These are phyloP conservation scores for Boletus sensibilis DNA, from an alignment of 768 basidiomycete species.

Conservation along the genomic window DNA sequence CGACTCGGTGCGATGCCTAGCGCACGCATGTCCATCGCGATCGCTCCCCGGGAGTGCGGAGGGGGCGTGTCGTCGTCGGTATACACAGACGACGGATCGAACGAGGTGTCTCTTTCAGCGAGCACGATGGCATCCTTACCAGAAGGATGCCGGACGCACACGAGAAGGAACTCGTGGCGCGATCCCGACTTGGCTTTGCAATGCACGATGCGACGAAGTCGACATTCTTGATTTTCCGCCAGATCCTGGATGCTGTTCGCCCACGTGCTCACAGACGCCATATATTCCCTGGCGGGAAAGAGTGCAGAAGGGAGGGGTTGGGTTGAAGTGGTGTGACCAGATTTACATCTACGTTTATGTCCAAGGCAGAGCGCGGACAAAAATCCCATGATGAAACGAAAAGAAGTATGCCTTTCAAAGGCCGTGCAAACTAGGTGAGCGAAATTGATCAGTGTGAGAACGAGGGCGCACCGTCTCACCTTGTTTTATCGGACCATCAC, in stretches of 20 bases:
- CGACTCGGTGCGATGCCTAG: neutral
- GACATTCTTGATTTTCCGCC: neutral
- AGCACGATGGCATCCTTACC: neutral
- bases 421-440: neutral
- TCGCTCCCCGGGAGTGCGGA: neutral
- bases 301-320: neutral
- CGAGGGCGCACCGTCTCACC: neutral
- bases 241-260: neutral
- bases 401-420: neutral
- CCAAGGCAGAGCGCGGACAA: neutral
- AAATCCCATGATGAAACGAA: neutral
- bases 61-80: neutral
- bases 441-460: neutral
- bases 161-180: neutral
- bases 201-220: conserved; percentile 5
- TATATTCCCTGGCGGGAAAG: neutral
- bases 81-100: neutral
- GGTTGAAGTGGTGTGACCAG: neutral
- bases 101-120: neutral
- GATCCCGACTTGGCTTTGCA: neutral
- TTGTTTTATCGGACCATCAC: neutral
- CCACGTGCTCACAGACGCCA: neutral
- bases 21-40: neutral
- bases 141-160: neutral
- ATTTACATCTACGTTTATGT: neutral